Percentiles rank a stretch among this genome's conserved stretches.
phyloP scores from a whole-genome alignment of 2,329 filamentous ascomycete species.

The Arthrobotrys entomopaga region DNA sequence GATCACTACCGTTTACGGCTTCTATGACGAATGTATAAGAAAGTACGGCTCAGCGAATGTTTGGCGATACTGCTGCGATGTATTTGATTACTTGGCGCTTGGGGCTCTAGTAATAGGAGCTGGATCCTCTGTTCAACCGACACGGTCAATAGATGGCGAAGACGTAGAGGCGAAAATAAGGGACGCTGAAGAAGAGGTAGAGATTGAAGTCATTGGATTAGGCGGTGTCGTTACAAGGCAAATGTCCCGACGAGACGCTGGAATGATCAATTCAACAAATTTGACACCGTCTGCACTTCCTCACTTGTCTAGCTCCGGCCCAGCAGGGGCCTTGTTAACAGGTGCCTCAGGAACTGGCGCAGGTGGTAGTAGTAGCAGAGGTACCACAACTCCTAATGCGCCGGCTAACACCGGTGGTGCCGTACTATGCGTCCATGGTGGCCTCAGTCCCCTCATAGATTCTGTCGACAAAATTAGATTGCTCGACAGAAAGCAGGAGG shows the following conservation, averaged over 20 bases:
- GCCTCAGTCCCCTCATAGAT: conserved; percentile 88
- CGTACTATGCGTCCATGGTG: conserved; percentile 94
- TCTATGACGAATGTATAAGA: conserved; percentile 95
- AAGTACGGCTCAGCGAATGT: conserved; percentile 98
- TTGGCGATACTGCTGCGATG: conserved; percentile 96
- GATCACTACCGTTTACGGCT: conserved; percentile 96
- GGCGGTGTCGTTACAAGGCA: conserved; percentile 62
- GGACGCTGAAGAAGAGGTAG: conserved; percentile 75
- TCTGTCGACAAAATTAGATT: conserved; percentile 94
- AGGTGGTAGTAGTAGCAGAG: conserved; percentile 36
- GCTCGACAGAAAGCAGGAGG: conserved; percentile 95
- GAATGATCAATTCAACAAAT: conserved; percentile 69
- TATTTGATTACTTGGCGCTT: conserved; percentile 95
- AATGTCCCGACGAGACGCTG: conserved; percentile 69
- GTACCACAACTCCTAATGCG: conserved; percentile 34
- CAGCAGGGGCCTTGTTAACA: conserved; percentile 60
- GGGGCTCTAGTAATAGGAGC: conserved; percentile 92
- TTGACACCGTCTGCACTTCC: conserved; percentile 52
- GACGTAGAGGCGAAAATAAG: conserved; percentile 60
- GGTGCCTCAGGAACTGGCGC: conserved; percentile 70
- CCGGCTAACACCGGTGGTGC: conserved; percentile 71
- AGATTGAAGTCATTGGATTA: conserved; percentile 81
- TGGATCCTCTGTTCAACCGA: conserved; percentile 72
- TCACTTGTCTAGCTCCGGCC: conserved; percentile 53
- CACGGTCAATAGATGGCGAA: conserved; percentile 60